Evolutionary conservation across 1,284 basidiomycete genomes (phyloP).

Genomic region (Trichosporon coremiiforme): DNA sequence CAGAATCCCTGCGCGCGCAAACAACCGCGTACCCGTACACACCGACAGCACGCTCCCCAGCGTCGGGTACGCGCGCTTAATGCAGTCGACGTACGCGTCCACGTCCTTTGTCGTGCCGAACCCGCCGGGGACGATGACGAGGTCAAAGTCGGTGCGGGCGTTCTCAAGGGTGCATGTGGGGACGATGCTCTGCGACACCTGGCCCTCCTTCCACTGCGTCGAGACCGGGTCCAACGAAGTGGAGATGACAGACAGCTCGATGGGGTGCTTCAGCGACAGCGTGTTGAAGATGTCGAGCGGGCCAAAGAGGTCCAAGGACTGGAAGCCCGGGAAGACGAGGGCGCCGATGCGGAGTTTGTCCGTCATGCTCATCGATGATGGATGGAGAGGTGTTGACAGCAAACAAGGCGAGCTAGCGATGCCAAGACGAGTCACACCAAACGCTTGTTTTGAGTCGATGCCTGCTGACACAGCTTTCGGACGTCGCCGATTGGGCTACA

Average conservation of each 20-base stretch:
- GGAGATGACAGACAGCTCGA: slow-evolving; percentile 26
- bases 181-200: slow-evolving; percentile 24
- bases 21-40: slow-evolving; percentile 36
- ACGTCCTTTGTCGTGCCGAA: background rate
- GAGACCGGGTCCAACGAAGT: slow-evolving; percentile 24
- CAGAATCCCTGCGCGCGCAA: slow-evolving; percentile 33
- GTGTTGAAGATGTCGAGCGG: slow-evolving; percentile 30
- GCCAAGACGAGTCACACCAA: too few species aligned
- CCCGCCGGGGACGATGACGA: slow-evolving; percentile 14
- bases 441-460: too few species aligned
- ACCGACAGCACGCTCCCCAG: slow-evolving; percentile 29
- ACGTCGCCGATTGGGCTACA: background rate
- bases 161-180: slow-evolving; percentile 30
- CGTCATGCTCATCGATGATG: background rate
- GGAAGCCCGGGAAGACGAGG: slow-evolving; percentile 18
- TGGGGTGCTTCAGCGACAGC: slow-evolving; percentile 19
- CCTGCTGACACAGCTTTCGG: background rate
- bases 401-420: too few species aligned
- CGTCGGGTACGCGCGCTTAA: slow-evolving; percentile 26
- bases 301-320: slow-evolving; percentile 23
- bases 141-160: slow-evolving; percentile 15
- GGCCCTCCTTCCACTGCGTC: slow-evolving; percentile 6
- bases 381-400: background rate
- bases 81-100: slow-evolving; percentile 32
- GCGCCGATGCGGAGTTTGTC: background rate